Conservation (phyloP, 495 filamentous ascomycete species). For the Aspergillus homomorphus region DNA sequence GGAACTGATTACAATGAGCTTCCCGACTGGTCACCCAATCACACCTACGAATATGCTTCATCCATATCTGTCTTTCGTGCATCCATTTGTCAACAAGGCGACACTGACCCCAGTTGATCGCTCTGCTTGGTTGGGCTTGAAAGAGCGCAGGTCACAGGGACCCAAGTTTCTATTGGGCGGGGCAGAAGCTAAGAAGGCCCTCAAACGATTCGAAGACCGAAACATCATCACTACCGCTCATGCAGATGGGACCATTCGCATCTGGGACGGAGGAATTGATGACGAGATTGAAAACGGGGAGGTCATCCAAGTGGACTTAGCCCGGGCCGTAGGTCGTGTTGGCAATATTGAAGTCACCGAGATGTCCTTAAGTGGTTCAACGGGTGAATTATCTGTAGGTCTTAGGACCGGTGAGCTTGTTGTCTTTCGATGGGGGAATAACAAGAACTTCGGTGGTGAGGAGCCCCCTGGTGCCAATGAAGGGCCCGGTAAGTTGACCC, state of each 20-base stretch:
- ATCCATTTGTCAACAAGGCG: constrained; percentile 77
- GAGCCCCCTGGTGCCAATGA: constrained; percentile 51
- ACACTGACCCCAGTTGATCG: constrained; percentile 67
- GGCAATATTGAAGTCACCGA: constrained; percentile 72
- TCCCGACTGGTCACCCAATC: constrained; percentile 87
- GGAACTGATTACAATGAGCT: constrained; percentile 82
- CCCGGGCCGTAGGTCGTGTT: constrained; percentile 75
- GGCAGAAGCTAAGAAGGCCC: constrained; percentile 58
- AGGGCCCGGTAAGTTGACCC: constrained; percentile 58
- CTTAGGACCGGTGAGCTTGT: constrained; percentile 77
- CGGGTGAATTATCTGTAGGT: constrained; percentile 82
- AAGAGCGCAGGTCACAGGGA: constrained; percentile 68
- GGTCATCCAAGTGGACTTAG: constrained; percentile 80
- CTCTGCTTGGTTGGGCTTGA: constrained; percentile 83
- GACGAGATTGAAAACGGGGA: constrained; percentile 89
- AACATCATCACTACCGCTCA: constrained; percentile 81
- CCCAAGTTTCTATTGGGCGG: constrained; percentile 75
- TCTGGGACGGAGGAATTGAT: constrained; percentile 87
- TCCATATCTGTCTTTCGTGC: constrained; percentile 75
- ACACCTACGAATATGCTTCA: constrained; percentile 88
- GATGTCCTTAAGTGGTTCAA: constrained; percentile 70
- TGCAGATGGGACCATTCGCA: constrained; percentile 77
- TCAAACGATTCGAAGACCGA: constrained; percentile 73
- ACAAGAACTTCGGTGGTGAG: constrained; percentile 59
- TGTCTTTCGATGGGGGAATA: constrained; percentile 82